phyloP scores from a whole-genome alignment of 768 basidiomycete genomes.

The Cantharellus cinnabarinus region DNA sequence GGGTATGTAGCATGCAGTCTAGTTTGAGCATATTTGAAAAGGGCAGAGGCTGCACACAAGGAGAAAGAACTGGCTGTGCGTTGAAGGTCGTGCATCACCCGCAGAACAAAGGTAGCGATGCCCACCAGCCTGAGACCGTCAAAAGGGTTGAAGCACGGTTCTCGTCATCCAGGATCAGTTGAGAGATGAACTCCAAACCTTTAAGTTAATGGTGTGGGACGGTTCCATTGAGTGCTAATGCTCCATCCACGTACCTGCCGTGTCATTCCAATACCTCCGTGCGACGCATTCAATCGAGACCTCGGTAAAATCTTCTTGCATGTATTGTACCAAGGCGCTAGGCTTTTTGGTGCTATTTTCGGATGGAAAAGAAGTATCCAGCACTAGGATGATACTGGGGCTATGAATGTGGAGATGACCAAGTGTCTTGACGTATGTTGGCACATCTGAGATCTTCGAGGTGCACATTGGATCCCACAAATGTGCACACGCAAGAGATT shows the following conservation, averaged over 20 bases:
- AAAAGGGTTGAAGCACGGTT: constrained; percentile 64
- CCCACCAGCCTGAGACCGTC: constrained; percentile 58
- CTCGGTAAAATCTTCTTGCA: constrained; percentile 53
- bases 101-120: constrained; percentile 6
- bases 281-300: constrained; percentile 47
- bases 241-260: constrained; percentile 29
- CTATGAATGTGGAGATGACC: constrained; percentile 67
- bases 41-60: constrained; percentile 62
- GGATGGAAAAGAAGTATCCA: constrained; percentile 33
- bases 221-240: background rate
- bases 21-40: constrained; percentile 69
- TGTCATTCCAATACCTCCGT: constrained; percentile 74
- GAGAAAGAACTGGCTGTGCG: constrained; percentile 51
- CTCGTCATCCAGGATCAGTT: constrained; percentile 62
- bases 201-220: background rate
- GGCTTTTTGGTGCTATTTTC: background rate
- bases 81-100: background rate
- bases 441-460: constrained; percentile 56
- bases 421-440: constrained; percentile 74
- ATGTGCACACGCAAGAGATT: background rate
- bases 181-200: constrained; percentile 64
- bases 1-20: constrained; percentile 54
- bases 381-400: constrained; percentile 54
- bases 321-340: constrained; percentile 48
- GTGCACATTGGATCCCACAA: background rate